Evolutionary conservation across 202 grass and related monocot species (phyloP).

Genomic region (Panicum hallii): DNA sequence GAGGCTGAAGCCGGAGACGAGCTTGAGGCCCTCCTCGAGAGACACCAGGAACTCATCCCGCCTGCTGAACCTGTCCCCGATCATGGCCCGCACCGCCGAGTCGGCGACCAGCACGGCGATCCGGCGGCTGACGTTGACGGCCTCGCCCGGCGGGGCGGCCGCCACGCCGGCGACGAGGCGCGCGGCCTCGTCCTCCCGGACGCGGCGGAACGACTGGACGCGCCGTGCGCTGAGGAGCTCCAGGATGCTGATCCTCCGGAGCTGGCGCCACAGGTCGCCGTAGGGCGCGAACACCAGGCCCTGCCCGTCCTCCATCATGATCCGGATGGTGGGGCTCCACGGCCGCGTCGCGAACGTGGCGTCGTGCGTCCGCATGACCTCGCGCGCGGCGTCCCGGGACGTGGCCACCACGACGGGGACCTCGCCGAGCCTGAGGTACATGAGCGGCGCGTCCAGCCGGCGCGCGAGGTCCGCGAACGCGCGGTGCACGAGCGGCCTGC

Average conservation of each 20-base stretch:
- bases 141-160: background rate
- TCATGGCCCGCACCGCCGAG: constrained; percentile 51
- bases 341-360: constrained; percentile 49
- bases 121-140: constrained; percentile 57
- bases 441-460: constrained; percentile 43
- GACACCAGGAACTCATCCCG: constrained; percentile 53
- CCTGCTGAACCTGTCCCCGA: constrained; percentile 55
- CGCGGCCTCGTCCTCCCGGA: constrained; percentile 53
- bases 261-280: constrained; percentile 52
- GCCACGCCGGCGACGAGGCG: constrained; percentile 44
- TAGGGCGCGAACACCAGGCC: constrained; percentile 45
- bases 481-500: constrained; percentile 43
- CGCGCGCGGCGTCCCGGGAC: constrained; percentile 27
- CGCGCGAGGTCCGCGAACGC: constrained; percentile 48
- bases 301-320: constrained; percentile 37
- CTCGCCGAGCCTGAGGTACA: constrained; percentile 63
- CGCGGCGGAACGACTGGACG: constrained; percentile 52
- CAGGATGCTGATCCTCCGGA: constrained; percentile 49
- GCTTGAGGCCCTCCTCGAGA: constrained; percentile 6
- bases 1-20: constrained; percentile 45
- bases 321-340: constrained; percentile 19
- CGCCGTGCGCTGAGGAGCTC: constrained; percentile 64
- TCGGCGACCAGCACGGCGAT: constrained; percentile 41
- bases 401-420: constrained; percentile 49
- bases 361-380: constrained; percentile 57